Evolutionary conservation across 805 yeast species (phyloP), one percentile per base, ranked within the genome.

Genomic region (Danielia reshetovae): DNA sequence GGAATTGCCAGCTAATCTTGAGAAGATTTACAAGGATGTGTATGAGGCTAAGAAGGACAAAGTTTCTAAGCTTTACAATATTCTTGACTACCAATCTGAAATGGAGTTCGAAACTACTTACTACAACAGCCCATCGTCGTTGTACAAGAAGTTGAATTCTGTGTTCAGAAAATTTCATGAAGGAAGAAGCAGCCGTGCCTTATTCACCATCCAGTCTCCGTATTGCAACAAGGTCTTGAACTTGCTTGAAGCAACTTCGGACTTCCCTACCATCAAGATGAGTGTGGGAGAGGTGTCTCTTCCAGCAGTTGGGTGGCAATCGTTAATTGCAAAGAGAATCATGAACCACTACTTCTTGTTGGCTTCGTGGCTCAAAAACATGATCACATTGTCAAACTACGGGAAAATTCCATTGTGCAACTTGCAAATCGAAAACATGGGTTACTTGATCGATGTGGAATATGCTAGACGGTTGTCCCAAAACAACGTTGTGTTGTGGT

Each of bases 371-470:
- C 52, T 88, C 18, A 66, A 70, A 24, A 81, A 81, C 48, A 66
- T 86, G 60, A 69, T 79, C 13, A 65, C 77, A 0, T 56, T 86
- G 34, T 71, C 97, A 0, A 70, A 73, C 38, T 86, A 82, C 52
- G 77, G 90, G 26, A 79, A 82, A 36, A 74, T 93, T 32, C 98
- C 98, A 2, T 54, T 93, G 23, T 86, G 97, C 53, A 90, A 93
- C 51, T 60, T 90, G 44, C 79, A 78, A 43, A 68, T 79, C n/a
- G 90, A 84, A 38, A 83, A 85, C 43, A 69, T 81, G 59, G 81
- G 85, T 0, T 85, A 77, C 48, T 65, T 88, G 48, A 83, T 90
- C 39, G 99, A 93, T 57, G 72, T 90, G 27, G 79, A 79, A 36
- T 93, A 86, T 57, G 95, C 97, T 0, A 70, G 98, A 49, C 70